phyloP scores from a whole-genome alignment of 2,329 filamentous ascomycete genomes.

The Anthostomella pinea region DNA sequence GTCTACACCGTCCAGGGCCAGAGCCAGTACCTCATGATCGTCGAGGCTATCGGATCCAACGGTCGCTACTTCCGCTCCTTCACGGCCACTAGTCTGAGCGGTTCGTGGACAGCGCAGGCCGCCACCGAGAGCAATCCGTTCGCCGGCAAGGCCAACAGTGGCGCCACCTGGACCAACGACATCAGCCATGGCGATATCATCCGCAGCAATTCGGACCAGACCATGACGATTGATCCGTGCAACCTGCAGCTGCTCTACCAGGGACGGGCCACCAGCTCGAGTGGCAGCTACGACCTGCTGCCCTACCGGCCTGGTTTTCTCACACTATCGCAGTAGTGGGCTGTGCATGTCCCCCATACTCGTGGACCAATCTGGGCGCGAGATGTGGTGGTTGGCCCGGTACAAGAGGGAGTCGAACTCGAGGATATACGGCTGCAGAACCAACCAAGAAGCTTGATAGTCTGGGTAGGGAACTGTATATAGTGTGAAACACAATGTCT shows the following conservation, averaged over 20 bases:
- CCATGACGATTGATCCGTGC: slow-evolving; percentile 60
- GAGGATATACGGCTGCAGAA: too few species aligned
- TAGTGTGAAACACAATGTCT: too few species aligned
- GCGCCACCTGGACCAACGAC: slow-evolving; percentile 63
- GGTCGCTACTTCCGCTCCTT: slow-evolving; percentile 67
- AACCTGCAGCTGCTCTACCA: slow-evolving; percentile 65
- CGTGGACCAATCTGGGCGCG: too few species aligned
- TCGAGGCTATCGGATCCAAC: slow-evolving; percentile 55
- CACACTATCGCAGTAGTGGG: too few species aligned
- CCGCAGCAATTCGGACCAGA: slow-evolving; percentile 57
- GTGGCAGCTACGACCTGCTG: slow-evolving; percentile 46
- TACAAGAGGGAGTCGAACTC: too few species aligned
- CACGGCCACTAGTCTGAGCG: slow-evolving; percentile 55
- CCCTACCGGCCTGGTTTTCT: slow-evolving; percentile 56
- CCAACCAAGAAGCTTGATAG: too few species aligned
- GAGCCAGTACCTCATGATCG: slow-evolving; percentile 63
- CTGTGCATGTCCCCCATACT: too few species aligned
- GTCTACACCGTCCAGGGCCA: slow-evolving; percentile 59
- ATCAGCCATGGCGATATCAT: slow-evolving; percentile 65
- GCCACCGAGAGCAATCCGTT: slow-evolving; percentile 56
- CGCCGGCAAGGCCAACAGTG: slow-evolving; percentile 64
- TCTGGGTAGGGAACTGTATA: too few species aligned
- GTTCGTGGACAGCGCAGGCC: slow-evolving; percentile 58
- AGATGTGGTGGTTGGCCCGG: too few species aligned
- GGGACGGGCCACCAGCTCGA: slow-evolving; percentile 44